A percentile compares a stretch with the other conserved stretches of the same genome.
Evolutionary conservation across 192 early-diverging fungal genomes (phyloP).

Genomic region (Podila epigama): DNA sequence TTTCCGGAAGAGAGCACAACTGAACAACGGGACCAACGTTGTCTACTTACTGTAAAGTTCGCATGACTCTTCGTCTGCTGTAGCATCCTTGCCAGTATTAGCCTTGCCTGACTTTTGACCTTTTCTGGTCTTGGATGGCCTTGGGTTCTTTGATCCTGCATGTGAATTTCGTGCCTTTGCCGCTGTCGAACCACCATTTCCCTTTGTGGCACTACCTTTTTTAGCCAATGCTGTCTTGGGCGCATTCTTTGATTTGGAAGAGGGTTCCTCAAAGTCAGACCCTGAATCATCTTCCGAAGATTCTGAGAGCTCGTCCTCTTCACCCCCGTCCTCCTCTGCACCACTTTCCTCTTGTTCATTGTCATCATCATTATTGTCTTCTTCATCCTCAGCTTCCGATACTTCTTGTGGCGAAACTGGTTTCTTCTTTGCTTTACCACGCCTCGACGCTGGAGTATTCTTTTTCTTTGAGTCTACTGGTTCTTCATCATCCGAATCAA

Average conservation of each 20-base stretch:
- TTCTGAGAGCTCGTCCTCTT: slow-evolving; percentile 14
- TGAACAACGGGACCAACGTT: background rate
- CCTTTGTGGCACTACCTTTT: slow-evolving; percentile 3
- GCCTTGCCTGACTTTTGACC: background rate
- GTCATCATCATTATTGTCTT: slow-evolving; percentile 5
- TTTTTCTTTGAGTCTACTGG: slow-evolving; percentile 61
- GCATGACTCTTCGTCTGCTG: slow-evolving; percentile 12
- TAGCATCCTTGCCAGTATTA: background rate
- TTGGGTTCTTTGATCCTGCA: background rate
- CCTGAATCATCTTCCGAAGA: slow-evolving; percentile 15
- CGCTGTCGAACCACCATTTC: background rate
- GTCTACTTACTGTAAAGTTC: slow-evolving; percentile 22
- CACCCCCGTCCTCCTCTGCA: slow-evolving; percentile 3
- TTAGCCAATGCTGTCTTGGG: background rate
- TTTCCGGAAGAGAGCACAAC: background rate
- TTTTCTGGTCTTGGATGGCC: background rate
- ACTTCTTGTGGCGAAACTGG: background rate
- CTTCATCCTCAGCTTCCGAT: background rate
- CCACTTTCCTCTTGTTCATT: slow-evolving; percentile 6
- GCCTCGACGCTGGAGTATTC: background rate
- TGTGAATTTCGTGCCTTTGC: background rate
- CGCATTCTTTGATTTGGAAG: background rate
- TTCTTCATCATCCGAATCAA: slow-evolving; percentile 74
- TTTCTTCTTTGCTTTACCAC: background rate
- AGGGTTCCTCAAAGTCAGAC: slow-evolving; percentile 39